phyloP scores from a whole-genome alignment of 352 stramenopile genomes.

The Pythium angustatum region DNA sequence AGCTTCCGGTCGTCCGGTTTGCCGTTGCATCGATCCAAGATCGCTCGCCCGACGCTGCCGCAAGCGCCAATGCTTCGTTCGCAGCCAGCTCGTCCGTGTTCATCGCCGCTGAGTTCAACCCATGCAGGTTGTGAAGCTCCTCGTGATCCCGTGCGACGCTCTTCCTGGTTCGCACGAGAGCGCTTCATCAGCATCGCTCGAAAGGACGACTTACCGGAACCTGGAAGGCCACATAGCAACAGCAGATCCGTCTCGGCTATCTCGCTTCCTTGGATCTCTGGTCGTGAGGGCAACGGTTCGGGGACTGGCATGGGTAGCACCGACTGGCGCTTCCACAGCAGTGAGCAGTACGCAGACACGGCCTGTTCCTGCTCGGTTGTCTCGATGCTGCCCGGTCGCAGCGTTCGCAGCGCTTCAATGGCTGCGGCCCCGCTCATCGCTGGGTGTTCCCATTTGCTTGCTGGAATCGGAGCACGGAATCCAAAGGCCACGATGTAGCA shows the following conservation, averaged over 20 bases:
- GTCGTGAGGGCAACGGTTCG: slow-evolving; percentile 38
- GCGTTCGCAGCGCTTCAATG: slow-evolving; percentile 40
- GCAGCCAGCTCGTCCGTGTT: slow-evolving; percentile 42
- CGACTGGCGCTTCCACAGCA: slow-evolving; percentile 55
- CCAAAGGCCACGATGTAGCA: slow-evolving; percentile 68
- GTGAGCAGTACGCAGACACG: slow-evolving; percentile 47
- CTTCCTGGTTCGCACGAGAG: slow-evolving; percentile 13
- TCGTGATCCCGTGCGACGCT: background rate
- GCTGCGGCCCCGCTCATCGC: slow-evolving; percentile 45
- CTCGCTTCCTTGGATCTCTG: slow-evolving; percentile 33
- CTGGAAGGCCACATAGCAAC: slow-evolving; percentile 56
- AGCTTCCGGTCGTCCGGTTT: slow-evolving; percentile 38
- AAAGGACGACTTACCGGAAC: slow-evolving; percentile 68
- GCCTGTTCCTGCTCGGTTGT: slow-evolving; percentile 53
- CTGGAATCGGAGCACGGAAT: slow-evolving; percentile 36
- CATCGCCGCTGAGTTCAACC: slow-evolving; percentile 56
- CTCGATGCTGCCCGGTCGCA: slow-evolving; percentile 61
- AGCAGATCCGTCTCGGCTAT: slow-evolving; percentile 48
- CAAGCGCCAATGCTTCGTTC: slow-evolving; percentile 34
- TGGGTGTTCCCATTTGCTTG: slow-evolving; percentile 39
- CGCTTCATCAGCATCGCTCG: slow-evolving; percentile 47
- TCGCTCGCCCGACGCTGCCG: slow-evolving; percentile 26
- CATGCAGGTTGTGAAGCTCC: slow-evolving; percentile 18
- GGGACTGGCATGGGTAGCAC: slow-evolving; percentile 32
- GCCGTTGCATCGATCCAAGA: slow-evolving; percentile 66